A percentile compares a stretch with the other conserved stretches of the same genome.
Conservation (phyloP, 2,329 filamentous ascomycete species). For the Colletotrichum godetiae region DNA sequence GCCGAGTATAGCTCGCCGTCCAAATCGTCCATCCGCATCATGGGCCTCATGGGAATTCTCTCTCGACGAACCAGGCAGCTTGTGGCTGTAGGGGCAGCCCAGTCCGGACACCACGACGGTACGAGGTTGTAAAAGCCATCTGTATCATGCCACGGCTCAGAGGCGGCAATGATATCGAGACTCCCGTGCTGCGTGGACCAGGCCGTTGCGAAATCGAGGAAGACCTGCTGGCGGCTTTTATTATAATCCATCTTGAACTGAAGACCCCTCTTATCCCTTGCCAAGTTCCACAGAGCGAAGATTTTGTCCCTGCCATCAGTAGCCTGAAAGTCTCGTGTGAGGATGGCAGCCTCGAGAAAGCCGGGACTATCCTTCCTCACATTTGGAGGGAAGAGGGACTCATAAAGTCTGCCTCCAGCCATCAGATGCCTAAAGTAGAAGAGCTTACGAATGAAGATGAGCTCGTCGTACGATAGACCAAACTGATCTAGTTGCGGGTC, state of each 20-base stretch:
- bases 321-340: conserved; percentile 4
- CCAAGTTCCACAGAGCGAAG: neutral
- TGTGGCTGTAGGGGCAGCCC: neutral
- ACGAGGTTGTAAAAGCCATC: neutral
- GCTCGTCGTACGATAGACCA: neutral
- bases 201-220: neutral
- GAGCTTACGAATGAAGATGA: neutral
- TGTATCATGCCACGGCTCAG: neutral
- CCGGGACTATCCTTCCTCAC: neutral
- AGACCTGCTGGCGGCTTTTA: neutral
- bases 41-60: neutral
- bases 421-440: conserved; percentile 7
- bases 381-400: no score
- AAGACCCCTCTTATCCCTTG: neutral
- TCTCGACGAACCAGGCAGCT: conserved; percentile 1
- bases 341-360: neutral
- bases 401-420: neutral
- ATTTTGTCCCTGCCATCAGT: neutral
- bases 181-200: conserved; percentile 6
- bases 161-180: conserved; percentile 1
- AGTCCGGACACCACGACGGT: neutral
- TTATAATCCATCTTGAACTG: neutral
- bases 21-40: neutral
- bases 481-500: neutral
- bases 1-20: neutral